Conservation (phyloP, 495 filamentous ascomycete species). For the Choiromyces venosus region DNA sequence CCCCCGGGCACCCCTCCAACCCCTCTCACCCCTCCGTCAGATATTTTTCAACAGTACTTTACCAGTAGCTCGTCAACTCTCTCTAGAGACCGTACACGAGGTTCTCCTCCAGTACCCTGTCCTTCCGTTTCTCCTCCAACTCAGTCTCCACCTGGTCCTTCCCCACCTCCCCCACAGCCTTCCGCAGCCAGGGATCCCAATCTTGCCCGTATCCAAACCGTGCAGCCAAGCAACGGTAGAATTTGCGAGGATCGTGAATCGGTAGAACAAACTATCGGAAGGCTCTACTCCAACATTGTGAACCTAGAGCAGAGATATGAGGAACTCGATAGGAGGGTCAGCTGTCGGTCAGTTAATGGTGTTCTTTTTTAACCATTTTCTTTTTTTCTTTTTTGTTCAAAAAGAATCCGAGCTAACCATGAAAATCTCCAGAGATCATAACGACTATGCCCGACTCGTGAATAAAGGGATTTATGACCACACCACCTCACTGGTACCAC, state of each 20-base stretch:
- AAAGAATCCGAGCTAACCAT: neutral
- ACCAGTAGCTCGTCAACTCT: neutral
- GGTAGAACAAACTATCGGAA: neutral
- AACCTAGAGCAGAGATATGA: neutral
- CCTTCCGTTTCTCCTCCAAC: neutral
- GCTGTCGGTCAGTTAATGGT: neutral
- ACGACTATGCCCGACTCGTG: neutral
- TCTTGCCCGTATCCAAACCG: neutral
- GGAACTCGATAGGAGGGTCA: neutral
- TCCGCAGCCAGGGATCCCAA: neutral
- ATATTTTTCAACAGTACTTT: no score
- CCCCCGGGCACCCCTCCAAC: neutral
- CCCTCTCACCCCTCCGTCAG: no score
- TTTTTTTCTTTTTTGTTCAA: neutral
- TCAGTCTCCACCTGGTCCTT: neutral
- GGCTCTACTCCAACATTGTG: neutral
- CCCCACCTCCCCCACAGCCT: neutral
- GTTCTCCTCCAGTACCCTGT: neutral
- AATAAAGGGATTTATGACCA: neutral
- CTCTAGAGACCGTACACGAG: neutral
- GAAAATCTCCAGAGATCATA: neutral
- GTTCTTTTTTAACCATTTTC: neutral
- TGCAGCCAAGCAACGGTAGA: neutral
- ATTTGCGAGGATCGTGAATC: neutral
- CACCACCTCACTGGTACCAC: neutral